Base-by-base conservation (phyloP, 345 rosid species). In the Balakata baccata region DNA sequence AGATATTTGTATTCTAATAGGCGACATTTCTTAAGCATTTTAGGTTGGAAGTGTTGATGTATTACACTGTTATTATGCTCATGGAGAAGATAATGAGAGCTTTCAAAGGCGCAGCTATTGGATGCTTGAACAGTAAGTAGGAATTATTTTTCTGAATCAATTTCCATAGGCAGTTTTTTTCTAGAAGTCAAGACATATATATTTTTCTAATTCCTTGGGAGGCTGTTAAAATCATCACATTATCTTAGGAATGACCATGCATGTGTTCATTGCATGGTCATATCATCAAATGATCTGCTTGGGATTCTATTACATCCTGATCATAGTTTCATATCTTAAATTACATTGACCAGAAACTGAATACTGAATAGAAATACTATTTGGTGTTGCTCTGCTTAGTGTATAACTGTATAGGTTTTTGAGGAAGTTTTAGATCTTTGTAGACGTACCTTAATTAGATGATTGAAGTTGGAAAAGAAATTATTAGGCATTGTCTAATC, bases 31-130 rank as follows among this genome's bases (percentile, higher is more conserved):
- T 79, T 58, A 79, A 66, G 34, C 59, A 58, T 79, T 64, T 54
- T 82, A 94, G 98, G 97, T 90, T 79, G 97, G 98, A 78, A 90
- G 98, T 74, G 75, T 94, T 74, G 98, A 94, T 83, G 89, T 90
- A 59, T 78, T 94, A 72, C 98, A 94, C 69, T 94, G 98, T 84
- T 94, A 94, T 84, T 94, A 94, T 84, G 98, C 98, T 23, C 98
- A 92, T 71, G 97, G 98, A 72, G 96, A 94, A 84, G 98, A 89
- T 22, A 90, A 89, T 64, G 96, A 89, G 77, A 87, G 80, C 73
- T 94, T 94, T 76, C 98, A 94, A 83, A 89, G 98, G 72, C 98
- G 98, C 75, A 86, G 97, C 83, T 94, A 94, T 71, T 94, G 97
- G 98, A 87, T 90, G 97, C 98, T 94, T 81, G 92, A 94, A 71